Evolutionary conservation across 768 basidiomycete genomes (phyloP), one percentile per base, ranked within the genome.

Genomic region (Podaxis mareebaensis): DNA sequence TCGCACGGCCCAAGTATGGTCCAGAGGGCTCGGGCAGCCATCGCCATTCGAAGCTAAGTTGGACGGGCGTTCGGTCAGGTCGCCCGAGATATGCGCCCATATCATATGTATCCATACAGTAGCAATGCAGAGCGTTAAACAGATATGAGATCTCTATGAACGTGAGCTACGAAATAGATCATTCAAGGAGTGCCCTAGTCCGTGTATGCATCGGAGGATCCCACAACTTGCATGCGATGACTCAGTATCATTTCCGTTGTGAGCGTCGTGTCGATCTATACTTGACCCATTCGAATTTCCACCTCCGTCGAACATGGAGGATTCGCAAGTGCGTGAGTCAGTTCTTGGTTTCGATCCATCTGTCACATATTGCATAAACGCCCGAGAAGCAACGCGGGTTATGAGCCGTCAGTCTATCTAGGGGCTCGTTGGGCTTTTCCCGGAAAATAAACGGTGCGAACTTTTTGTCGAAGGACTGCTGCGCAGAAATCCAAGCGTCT

Each of bases 31-130:
- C 20, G 44, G 15, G 7, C 44, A 46, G n/a, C 15, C n/a, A 46
- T 46, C 20, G 17, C 44, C 44, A 6, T 46, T n/a, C 44, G 44
- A 46, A 20, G 42, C 30, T 38, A 55, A 22, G 36, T 40, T 12
- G n/a, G 33, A 20, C 20, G 20, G 20, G 38, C 36, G 22, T 56
- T 26, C 54, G 54, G 54, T 22, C 20, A 20, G 54, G 54, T 20
- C 38, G 20, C 24, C 54, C 39, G 39, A 30, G 54, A 24, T 56
- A 38, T 56, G 54, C 54, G 54, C 54, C 54, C 39, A 56, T 53
- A 56, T 56, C 54, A 13, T 13, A 39, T 24, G 33, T 17, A n/a
- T 42, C 54, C 36, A 56, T 56, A 24, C 20, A 40, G 7, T 56
- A 11, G 22, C 54, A 56, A 56, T 56, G 54, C 30, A 56, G 22